Base-by-base conservation (phyloP, 78 protist genomes). In the Isochrysis galbana region DNA sequence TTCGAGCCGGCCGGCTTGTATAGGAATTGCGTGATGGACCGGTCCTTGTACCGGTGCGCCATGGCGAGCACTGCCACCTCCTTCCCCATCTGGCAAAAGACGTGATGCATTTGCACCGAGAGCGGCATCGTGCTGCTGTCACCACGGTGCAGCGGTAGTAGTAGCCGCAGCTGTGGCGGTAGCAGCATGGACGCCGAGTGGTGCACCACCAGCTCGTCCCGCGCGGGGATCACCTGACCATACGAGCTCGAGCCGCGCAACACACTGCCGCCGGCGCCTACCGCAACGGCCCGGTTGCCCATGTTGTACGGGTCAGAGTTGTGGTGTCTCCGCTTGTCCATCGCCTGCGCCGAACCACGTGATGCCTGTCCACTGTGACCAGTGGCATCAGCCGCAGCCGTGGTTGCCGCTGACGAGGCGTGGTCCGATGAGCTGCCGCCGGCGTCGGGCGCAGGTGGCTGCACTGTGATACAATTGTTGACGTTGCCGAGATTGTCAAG, bases 401-500 rank as follows among this genome's bases (percentile, higher is more conserved):
- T 51, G 61, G 61, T 14, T 7, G 61, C 61, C 29, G 61, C 61
- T 7, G 61, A 7, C 29, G 61, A 7, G 61, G 61, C 61, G 14
- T 7, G 61, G 61, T 14, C 14, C 29, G 61, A 51, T 51, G 61
- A 7, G 61, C 61, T 51, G 29, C 2, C 83, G 32, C 46, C 45
- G 29, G 2, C n/a, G n/a, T n/a, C n/a, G n/a, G n/a, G n/a, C n/a
- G n/a, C n/a, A n/a, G n/a, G 47, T 1, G 93, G 69, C 7, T 54
- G 2, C 25, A 91, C 90, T 0, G 34, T 17, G n/a, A 91, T 14
- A n/a, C 54, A 86, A 47, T 92, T 92, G 84, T 55, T 55, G 32
- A 92, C 61, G 78, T 80, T 92, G 45, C 94, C 94, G 29, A 92
- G 74, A 41, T 48, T 25, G 90, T 92, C 94, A 22, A 47, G 54